These are phyloP conservation scores for Bipolaris oryzae DNA, from an alignment of 2,329 filamentous ascomycete genomes.

Conservation along the genomic window DNA sequence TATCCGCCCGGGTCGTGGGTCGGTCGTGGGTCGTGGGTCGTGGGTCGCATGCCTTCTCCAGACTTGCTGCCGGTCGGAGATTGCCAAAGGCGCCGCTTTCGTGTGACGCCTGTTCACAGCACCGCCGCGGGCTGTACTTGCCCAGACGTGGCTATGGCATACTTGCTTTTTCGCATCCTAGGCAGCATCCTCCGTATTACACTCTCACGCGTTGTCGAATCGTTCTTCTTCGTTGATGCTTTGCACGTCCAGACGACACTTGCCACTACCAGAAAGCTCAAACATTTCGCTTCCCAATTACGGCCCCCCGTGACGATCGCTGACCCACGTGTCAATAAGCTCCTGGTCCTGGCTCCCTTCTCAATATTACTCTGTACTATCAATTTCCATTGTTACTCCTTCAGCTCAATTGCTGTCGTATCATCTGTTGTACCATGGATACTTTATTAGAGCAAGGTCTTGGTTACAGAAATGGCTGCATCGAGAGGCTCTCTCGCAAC, in stretches of 20 bases:
- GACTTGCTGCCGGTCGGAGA: conserved; percentile 26
- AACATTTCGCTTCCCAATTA: neutral
- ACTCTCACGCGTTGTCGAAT: neutral
- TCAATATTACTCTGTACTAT: neutral
- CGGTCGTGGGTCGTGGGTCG: conserved; percentile 7
- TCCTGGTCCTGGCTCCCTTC: conserved; percentile 4
- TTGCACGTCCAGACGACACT: neutral
- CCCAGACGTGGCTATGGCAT: conserved; percentile 9
- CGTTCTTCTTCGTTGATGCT: neutral
- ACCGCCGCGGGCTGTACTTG: conserved; percentile 9
- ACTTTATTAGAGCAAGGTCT: neutral
- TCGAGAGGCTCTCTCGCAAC: neutral
- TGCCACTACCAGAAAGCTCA: neutral
- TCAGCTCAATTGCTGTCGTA: conserved; percentile 2
- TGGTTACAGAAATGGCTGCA: neutral
- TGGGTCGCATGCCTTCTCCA: conserved; percentile 22
- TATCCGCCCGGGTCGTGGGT: conserved; percentile 12
- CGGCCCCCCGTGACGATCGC: conserved; percentile 4
- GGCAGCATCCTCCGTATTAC: conserved; percentile 1
- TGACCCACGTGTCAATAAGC: conserved; percentile 20
- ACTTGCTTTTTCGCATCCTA: conserved; percentile 1
- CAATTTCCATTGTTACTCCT: neutral
- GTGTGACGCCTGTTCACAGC: conserved; percentile 34
- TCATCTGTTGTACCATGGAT: neutral
- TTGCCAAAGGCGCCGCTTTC: conserved; percentile 24